phyloP scores from a whole-genome alignment of 371 early-diverging fungal genomes.

The Parasitella parasitica region DNA sequence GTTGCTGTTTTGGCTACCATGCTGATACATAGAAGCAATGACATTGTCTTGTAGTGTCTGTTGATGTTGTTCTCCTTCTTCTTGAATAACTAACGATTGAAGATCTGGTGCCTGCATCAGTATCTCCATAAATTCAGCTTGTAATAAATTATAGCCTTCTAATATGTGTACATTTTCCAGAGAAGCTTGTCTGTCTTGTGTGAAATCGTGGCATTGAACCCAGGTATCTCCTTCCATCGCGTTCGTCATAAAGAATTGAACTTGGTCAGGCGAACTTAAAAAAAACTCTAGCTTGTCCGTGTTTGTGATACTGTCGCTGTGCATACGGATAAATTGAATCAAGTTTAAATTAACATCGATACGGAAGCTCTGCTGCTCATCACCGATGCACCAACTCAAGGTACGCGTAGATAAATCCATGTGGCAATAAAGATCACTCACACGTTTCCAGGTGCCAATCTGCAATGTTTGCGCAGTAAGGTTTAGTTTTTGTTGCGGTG shows the following conservation, averaged over 20 bases:
- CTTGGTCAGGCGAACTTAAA: slow-evolving; percentile 12
- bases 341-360: slow-evolving; percentile 61
- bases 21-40: background rate
- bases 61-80: slow-evolving; percentile 1
- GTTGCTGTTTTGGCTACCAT: background rate
- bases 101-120: slow-evolving; percentile 23
- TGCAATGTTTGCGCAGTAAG: slow-evolving; percentile 54
- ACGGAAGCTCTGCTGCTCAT: slow-evolving; percentile 54
- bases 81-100: slow-evolving; percentile 17
- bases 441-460: slow-evolving; percentile 76
- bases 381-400: slow-evolving; percentile 65
- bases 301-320: background rate
- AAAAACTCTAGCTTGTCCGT: slow-evolving; percentile 13
- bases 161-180: slow-evolving; percentile 30
- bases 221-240: slow-evolving; percentile 30
- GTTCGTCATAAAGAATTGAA: slow-evolving; percentile 53
- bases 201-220: slow-evolving; percentile 72
- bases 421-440: slow-evolving; percentile 59
- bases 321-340: slow-evolving; percentile 53
- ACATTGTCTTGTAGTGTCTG: background rate
- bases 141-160: slow-evolving; percentile 34
- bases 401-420: slow-evolving; percentile 46
- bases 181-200: slow-evolving; percentile 64
- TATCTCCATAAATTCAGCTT: slow-evolving; percentile 25
- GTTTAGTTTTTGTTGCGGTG: background rate